These are phyloP conservation scores for Multifurca ochricompacta DNA, from an alignment of 768 basidiomycete species.

Conservation along the genomic window DNA sequence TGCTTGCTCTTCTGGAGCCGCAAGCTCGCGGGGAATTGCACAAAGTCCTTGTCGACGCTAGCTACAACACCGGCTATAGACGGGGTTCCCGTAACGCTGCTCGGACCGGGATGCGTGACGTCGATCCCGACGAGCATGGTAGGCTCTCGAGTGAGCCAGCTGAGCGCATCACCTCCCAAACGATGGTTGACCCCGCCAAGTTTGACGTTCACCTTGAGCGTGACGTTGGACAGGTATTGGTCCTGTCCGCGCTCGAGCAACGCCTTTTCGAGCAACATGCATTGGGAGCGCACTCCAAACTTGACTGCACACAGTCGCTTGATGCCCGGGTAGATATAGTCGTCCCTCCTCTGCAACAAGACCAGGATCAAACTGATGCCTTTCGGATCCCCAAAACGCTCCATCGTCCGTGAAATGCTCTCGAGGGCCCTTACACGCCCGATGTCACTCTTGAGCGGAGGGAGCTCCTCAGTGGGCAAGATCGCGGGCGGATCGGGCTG, in stretches of 20 bases:
- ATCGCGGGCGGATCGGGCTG: conserved; percentile 32
- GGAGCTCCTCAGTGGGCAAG: conserved; percentile 28
- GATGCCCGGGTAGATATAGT: conserved; percentile 73
- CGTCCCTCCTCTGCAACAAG: conserved; percentile 58
- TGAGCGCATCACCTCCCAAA: conserved; percentile 46
- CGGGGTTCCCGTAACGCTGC: conserved; percentile 60
- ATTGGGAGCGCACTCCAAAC: conserved; percentile 69
- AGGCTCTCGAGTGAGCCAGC: conserved; percentile 55
- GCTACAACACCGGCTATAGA: conserved; percentile 82
- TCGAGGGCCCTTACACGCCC: conserved; percentile 38
- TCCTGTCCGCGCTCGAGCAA: conserved; percentile 51
- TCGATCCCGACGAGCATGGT: conserved; percentile 87
- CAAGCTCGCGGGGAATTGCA: conserved; percentile 72
- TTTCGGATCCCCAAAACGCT: conserved; percentile 12
- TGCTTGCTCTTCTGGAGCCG: conserved; percentile 52
- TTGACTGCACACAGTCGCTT: conserved; percentile 70
- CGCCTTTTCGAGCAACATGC: conserved; percentile 60
- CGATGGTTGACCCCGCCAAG: conserved; percentile 75
- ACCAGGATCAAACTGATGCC: conserved; percentile 65
- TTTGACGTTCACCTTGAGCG: conserved; percentile 77
- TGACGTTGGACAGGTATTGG: conserved; percentile 78
- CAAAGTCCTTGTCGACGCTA: conserved; percentile 59
- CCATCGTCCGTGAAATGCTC: conserved; percentile 30
- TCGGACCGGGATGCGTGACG: conserved; percentile 72
- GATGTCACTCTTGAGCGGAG: conserved; percentile 31